Base-by-base conservation (phyloP, 169 alveolate genomes). In the Perkinsus marinus region DNA sequence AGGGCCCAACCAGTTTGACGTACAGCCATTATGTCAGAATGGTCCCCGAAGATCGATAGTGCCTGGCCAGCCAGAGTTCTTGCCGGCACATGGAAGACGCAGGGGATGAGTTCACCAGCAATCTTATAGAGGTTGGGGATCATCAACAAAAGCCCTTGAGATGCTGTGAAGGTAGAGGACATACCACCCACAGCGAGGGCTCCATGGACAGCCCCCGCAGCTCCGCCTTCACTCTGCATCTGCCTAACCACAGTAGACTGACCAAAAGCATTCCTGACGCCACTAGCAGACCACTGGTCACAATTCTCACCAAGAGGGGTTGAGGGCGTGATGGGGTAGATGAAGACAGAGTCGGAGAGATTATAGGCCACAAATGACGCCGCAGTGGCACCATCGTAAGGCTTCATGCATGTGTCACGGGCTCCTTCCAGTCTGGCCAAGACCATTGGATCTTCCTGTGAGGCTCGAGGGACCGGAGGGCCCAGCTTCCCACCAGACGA, bases 211-310 rank as follows among this genome's bases (percentile, higher is more conserved):
- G 95, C 96, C 0, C 96, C 96, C 3, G 96, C 96, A 3, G 95
- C 94, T 26, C 96, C 96, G 43, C 93, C 94, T 30, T 94, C 96
- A 68, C 95, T 92, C 47, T 94, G 96, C 96, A 94, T 94, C 93
- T 94, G 95, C 68, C 93, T 93, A 46, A 93, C 94, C 0, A 93
- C 93, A 30, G 93, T 92, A 46, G 90, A 93, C 89, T 94, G 96
- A n/a, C 94, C 96, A 47, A 90, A 94, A 89, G 93, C 91, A 89
- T 94, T 94, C 68, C 89, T 41, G 46, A 91, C 91, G n/a, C 96
- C 95, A 30, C 47, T 38, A 41, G 94, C 57, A 90, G 94, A 93
- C 96, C 96, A 94, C 89, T 92, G 92, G 90, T 94, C 96, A 17
- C 93, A 95, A 43, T 92, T 93, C 91, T 94, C 96, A 19, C 94